Conservation (phyloP, 208 protist species). For the Phytomonas sp. region DNA sequence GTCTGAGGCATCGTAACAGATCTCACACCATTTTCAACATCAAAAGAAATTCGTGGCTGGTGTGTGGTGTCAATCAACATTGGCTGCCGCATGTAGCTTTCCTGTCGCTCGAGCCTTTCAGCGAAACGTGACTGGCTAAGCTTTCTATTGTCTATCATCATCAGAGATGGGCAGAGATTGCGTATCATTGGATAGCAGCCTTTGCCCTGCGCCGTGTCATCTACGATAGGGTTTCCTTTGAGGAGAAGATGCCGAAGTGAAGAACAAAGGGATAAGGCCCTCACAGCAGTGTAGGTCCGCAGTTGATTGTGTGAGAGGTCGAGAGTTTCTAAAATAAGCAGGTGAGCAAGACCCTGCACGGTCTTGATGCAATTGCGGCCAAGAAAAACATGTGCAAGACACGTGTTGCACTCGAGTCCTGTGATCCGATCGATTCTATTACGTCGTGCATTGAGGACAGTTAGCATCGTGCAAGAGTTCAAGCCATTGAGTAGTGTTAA, state of each 20-base stretch:
- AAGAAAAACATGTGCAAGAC: slow-evolving; percentile 72
- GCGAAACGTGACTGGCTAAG: slow-evolving; percentile 39
- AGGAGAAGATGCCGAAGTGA: slow-evolving; percentile 58
- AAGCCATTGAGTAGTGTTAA: slow-evolving; percentile 43
- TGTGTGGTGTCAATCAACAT: slow-evolving; percentile 16
- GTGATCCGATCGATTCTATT: slow-evolving; percentile 37
- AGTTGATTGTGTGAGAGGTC: slow-evolving; percentile 72
- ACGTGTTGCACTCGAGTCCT: slow-evolving; percentile 42
- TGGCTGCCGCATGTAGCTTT: slow-evolving; percentile 23
- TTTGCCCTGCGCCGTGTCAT: slow-evolving; percentile 16
- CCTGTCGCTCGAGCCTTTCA: slow-evolving; percentile 22
- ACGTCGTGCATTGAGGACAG: slow-evolving; percentile 68
- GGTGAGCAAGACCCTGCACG: slow-evolving; percentile 63
- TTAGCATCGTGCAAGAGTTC: slow-evolving; percentile 61
- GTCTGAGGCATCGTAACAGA: background rate
- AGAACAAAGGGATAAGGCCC: slow-evolving; percentile 62
- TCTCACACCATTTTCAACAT: background rate
- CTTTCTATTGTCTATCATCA: slow-evolving; percentile 54
- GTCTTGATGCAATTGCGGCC: slow-evolving; percentile 58
- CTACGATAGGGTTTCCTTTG: slow-evolving; percentile 65
- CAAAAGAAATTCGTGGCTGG: background rate
- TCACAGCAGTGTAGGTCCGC: slow-evolving; percentile 35
- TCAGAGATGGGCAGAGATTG: slow-evolving; percentile 75
- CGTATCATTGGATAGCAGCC: slow-evolving; percentile 46
- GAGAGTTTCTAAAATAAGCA: slow-evolving; percentile 81